Base-by-base conservation (phyloP, 2,329 filamentous ascomycete species). In the Pyrenophora tritici-repentis region DNA sequence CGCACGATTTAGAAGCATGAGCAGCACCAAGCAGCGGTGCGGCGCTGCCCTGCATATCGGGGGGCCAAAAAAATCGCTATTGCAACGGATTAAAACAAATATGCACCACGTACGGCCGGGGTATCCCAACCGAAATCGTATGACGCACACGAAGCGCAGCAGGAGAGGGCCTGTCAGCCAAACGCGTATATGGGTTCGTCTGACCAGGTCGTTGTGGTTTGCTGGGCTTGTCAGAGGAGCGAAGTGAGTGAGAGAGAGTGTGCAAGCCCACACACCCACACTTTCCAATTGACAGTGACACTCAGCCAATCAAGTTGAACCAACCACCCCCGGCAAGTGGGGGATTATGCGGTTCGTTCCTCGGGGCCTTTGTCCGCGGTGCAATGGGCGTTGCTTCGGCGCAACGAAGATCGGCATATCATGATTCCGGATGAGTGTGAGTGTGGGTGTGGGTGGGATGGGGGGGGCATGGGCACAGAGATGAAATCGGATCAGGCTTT, bases 331-430 rank as follows among this genome's bases (percentile, higher is more conserved):
- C 26, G 26, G 26, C 7, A 13, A 29, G 26, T 29, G 26, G 26
- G 26, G 32, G 29, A 35, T 14, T 26, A 16, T 41, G 24, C 42
- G 18, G 12, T 42, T 47, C 20, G 38, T 35, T 40, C 12, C 13
- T 22, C 35, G 42, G 37, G 32, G 37, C 9, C 29, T 50, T 44
- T 35, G 20, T 34, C 35, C 29, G 22, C 31, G 42, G 36, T 35
- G 29, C 41, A 46, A 50, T 26, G 35, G 47, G 35, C 42, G n/a
- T 31, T 40, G 41, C 48, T 51, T 51, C 48, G 37, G 48, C 43
- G 43, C 22, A 36, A 37, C 22, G 42, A 44, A 31, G 42, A 44
- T 44, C 42, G 14, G 36, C 36, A 44, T 44, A 44, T 44, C 42
- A 44, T 29, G 26, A 17, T 44, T 34, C 16, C 22, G 16, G 14